phyloP scores from a whole-genome alignment of 2,329 filamentous ascomycete species.

The Colletotrichum abscissum region DNA sequence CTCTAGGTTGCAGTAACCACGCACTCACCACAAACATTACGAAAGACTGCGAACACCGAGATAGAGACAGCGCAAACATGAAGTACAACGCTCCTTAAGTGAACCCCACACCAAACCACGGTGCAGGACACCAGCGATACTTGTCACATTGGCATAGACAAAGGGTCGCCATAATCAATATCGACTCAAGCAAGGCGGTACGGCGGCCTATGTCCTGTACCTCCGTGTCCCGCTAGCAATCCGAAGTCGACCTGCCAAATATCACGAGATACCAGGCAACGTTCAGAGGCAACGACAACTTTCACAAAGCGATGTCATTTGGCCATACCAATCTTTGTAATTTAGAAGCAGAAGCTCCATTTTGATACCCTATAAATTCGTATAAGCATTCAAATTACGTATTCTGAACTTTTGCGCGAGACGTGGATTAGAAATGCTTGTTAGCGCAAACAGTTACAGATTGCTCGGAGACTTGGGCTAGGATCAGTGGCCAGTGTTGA shows the following conservation, averaged over 20 bases:
- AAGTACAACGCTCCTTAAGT: not conserved
- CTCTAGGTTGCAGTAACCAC: not conserved
- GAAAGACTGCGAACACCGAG: not conserved
- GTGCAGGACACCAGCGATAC: slow-evolving; percentile 1
- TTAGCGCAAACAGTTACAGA: not conserved
- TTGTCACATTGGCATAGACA: not conserved
- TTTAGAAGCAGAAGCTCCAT: not conserved
- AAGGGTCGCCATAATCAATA: not conserved
- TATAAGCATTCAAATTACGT: not conserved
- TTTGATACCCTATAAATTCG: slow-evolving; percentile 1
- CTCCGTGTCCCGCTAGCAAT: not conserved
- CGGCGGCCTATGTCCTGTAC: not conserved
- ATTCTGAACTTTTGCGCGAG: not conserved
- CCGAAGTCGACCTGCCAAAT: not conserved
- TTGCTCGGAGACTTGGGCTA: not conserved
- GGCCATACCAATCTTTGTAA: not conserved
- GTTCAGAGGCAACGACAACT: too few relatives aligned
- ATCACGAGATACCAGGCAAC: too few relatives aligned
- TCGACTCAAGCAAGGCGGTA: too few relatives aligned
- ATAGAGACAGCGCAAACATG: not conserved
- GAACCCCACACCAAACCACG: not conserved
- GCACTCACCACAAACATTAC: not conserved
- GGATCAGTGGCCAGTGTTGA: not conserved
- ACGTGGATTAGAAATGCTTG: not conserved
- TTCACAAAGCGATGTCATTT: not conserved